Base-by-base conservation (phyloP, 2,329 filamentous ascomycete species). In the Monilinia fructigena region DNA sequence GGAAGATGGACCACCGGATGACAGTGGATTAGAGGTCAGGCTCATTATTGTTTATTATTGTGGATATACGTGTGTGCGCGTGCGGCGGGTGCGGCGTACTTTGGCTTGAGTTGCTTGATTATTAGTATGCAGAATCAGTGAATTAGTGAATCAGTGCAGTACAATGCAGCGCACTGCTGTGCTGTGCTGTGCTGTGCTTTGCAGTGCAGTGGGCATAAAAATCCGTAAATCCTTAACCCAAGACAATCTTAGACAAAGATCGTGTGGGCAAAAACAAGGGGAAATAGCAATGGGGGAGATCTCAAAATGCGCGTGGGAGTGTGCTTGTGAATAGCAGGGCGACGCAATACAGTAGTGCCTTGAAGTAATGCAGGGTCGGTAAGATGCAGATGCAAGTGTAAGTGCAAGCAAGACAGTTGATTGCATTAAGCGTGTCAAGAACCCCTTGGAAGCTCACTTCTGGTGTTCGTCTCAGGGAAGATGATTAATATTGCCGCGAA, bases 21-120 rank as follows among this genome's bases (percentile, higher is more conserved):
- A 76, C 45, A 74, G 74, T 66, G 75, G 75, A 68, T 76, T 76
- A 48, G 74, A 75, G 53, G 74, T 71, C 72, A 74, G 71, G 69
- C 69, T 76, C 69, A 72, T 75, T 56, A 54, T 68, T 54, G 23
- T 45, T 42, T 50, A 31, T 45, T 58, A 50, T 60, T 56, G 50
- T 40, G 40, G 56, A 66, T 66, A 53, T 61, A 58, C 42, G 64
- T 54, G 48, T 54, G 64, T 54, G 48, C 47, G 64, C n/a, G 42
- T 11, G 45, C 61, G 61, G 61, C 52, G 61, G 61, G 61, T 48
- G 45, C 45, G 58, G 58, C 58, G 58, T 48, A 50, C 45, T 50
- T 38, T 18, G 58, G 45, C 58, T 50, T 60, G 45, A 28, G 4
- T 38, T 38, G 28, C 45, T 60, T 50, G 58, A 60, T 60, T 28